Evolutionary conservation across 1,139 yeast genomes (phyloP).

Genomic region (Hyphopichia burtonii): DNA sequence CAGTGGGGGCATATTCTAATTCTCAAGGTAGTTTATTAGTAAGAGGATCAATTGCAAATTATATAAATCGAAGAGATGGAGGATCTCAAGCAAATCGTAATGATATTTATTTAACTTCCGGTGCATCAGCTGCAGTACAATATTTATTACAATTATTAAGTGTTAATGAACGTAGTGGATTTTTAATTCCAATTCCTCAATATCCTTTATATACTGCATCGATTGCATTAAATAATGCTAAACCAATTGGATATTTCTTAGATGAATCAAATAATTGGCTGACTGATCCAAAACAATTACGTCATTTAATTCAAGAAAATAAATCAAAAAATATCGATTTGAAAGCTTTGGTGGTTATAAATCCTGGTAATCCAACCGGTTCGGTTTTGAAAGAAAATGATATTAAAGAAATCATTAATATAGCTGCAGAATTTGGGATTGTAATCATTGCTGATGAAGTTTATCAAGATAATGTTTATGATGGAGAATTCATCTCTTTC

Average conservation of each 20-base stretch:
- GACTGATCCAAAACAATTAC: slow-evolving; percentile 68
- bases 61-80: slow-evolving; percentile 64
- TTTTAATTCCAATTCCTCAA: slow-evolving; percentile 94
- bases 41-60: slow-evolving; percentile 76
- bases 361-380: slow-evolving; percentile 99
- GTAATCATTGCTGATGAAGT: slow-evolving; percentile 98
- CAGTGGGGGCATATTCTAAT: slow-evolving; percentile 91
- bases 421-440: slow-evolving; percentile 82
- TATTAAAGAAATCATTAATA: slow-evolving; percentile 66
- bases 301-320: slow-evolving; percentile 52
- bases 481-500: slow-evolving; percentile 63
- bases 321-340: slow-evolving; percentile 57
- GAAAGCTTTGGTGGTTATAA: slow-evolving; percentile 85
- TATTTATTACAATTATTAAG: slow-evolving; percentile 72
- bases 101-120: slow-evolving; percentile 80
- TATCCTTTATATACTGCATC: slow-evolving; percentile 96
- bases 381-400: slow-evolving; percentile 65
- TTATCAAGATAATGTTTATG: slow-evolving; percentile 86
- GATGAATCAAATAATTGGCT: slow-evolving; percentile 85
- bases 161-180: slow-evolving; percentile 68
- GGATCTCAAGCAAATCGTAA: slow-evolving; percentile 54
- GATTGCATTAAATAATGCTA: slow-evolving; percentile 75
- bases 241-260: slow-evolving; percentile 83
- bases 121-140: slow-evolving; percentile 90
- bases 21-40: slow-evolving; percentile 81